Evolutionary conservation across 73 alveolate species (phyloP).

Genomic region (Paraurostyla sp.): DNA sequence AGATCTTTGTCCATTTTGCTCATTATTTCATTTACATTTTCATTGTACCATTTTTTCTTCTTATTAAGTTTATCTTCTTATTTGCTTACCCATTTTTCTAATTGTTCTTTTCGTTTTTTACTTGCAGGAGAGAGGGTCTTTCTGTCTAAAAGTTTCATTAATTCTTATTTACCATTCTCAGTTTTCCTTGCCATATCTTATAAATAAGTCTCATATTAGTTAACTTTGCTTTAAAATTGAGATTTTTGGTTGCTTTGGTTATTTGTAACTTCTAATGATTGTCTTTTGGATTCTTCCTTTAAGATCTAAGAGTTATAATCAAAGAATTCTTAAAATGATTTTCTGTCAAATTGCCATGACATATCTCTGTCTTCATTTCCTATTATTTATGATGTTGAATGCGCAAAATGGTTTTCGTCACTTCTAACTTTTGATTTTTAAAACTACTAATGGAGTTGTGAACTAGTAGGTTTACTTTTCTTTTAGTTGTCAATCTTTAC

Average conservation of each 20-base stretch:
- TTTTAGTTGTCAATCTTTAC: neutral
- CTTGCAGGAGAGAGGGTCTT: conserved; percentile 29
- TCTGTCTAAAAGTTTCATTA: neutral
- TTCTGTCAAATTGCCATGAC: conserved; percentile 49
- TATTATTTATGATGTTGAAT: neutral
- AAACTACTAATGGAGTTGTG: neutral
- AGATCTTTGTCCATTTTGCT: neutral
- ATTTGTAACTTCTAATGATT: neutral
- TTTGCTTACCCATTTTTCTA: conserved; percentile 35
- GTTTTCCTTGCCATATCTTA: conserved; percentile 11
- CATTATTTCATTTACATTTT: conserved; percentile 20
- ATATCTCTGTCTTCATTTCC: conserved; percentile 35
- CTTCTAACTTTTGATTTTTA: neutral
- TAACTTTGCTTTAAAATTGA: neutral
- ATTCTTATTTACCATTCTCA: conserved; percentile 9
- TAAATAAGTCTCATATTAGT: conserved; percentile 31
- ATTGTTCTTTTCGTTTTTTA: neutral
- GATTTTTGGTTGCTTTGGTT: conserved; percentile 3
- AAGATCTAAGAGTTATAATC: conserved; percentile 1
- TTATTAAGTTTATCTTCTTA: neutral
- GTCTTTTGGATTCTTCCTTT: neutral
- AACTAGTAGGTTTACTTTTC: neutral
- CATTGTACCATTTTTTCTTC: neutral
- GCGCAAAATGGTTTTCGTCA: neutral
- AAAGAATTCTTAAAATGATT: conserved; percentile 47